Percentiles rank a stretch among this genome's conserved stretches.
phyloP scores from a whole-genome alignment of 768 basidiomycete genomes.

The Trametes cinnabarina region DNA sequence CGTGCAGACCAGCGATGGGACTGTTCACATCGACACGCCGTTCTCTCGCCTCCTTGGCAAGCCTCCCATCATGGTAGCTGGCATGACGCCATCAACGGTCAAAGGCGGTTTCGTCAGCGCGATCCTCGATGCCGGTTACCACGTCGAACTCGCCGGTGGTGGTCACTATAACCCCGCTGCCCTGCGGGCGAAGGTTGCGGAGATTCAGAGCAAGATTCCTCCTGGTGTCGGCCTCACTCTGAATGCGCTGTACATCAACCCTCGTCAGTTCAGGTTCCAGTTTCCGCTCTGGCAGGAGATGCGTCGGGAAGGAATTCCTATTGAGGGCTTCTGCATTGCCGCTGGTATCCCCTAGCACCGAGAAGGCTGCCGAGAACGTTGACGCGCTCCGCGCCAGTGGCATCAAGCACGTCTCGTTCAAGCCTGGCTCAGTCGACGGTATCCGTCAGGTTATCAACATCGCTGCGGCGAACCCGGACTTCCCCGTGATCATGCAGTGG shows the following conservation, averaged over 20 bases:
- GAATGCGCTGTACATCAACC: constrained; percentile 97
- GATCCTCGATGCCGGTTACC: constrained; percentile 89
- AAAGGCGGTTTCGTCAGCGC: constrained; percentile 94
- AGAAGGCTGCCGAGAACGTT: constrained; percentile 97
- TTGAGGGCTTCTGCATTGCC: constrained; percentile 99
- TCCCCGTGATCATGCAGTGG: constrained; percentile 98
- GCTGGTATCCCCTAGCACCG: constrained; percentile 95
- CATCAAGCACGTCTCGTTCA: constrained; percentile 96
- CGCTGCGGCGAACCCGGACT: constrained; percentile 89
- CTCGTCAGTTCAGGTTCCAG: constrained; percentile 95
- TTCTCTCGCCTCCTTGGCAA: constrained; percentile 96
- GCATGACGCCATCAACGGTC: constrained; percentile 98
- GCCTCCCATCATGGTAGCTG: constrained; percentile 98
- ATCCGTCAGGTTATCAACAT: constrained; percentile 97
- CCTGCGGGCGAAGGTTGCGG: constrained; percentile 86
- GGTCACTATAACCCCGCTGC: constrained; percentile 94
- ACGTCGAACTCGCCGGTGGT: constrained; percentile 96
- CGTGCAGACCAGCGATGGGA: constrained; percentile 91
- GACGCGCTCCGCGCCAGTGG: constrained; percentile 75
- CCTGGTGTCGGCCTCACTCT: constrained; percentile 90
- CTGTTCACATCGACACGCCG: constrained; percentile 89
- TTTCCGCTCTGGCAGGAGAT: constrained; percentile 98
- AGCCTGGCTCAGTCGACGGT: constrained; percentile 97
- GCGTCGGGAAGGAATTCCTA: constrained; percentile 89
- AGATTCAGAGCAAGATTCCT: constrained; percentile 83